Conservation (phyloP, 2,329 filamentous ascomycete genomes). For the Chrysosporium queenslandicum region DNA sequence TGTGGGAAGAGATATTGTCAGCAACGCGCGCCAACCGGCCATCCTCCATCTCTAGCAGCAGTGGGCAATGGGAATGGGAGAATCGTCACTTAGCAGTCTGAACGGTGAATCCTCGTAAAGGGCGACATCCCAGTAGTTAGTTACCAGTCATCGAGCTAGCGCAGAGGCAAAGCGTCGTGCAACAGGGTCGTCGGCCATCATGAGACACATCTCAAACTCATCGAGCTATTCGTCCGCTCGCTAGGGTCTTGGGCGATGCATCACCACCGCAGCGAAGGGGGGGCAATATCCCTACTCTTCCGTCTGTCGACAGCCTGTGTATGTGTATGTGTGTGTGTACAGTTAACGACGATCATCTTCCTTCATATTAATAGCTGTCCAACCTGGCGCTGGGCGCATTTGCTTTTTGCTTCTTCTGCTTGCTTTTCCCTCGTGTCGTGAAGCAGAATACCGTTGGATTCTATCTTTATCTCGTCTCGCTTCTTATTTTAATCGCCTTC, state of each 20-base stretch:
- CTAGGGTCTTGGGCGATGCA: neutral
- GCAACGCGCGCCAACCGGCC: neutral
- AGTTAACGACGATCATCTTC: neutral
- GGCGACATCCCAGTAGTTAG: too few species aligned
- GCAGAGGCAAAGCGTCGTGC: neutral
- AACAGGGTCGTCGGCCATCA: conserved; percentile 7
- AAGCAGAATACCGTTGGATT: neutral
- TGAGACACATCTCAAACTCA: conserved; percentile 11
- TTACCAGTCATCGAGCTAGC: neutral
- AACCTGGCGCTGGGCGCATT: conserved; percentile 14
- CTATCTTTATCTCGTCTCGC: conserved; percentile 4
- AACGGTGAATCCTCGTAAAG: neutral
- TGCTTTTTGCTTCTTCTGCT: neutral
- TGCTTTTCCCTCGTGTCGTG: neutral
- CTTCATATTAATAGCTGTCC: conserved; percentile 1
- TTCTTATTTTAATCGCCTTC: neutral
- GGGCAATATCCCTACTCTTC: conserved; percentile 2
- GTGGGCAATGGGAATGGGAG: too few species aligned
- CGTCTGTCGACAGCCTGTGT: neutral
- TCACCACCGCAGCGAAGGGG: neutral
- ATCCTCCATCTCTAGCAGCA: too few species aligned
- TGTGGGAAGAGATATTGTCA: neutral
- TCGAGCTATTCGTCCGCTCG: neutral
- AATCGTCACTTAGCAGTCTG: neutral
- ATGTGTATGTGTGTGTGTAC: neutral